Conservation (phyloP, 2,329 filamentous ascomycete genomes). For the Amesomyces nigricolor region DNA sequence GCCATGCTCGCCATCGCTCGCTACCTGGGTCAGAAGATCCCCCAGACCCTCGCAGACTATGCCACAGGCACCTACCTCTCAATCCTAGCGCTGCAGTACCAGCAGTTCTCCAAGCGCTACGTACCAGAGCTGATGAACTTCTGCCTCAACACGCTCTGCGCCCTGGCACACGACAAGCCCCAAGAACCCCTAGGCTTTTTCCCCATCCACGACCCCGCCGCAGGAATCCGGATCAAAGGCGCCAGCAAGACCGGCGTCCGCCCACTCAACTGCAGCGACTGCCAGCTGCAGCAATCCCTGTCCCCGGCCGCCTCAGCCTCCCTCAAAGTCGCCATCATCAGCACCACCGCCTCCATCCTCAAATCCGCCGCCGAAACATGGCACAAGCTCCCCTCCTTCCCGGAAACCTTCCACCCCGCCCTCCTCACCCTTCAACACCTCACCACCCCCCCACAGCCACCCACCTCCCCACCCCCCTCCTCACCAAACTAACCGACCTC, state of each 20-base stretch:
- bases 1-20: conserved; percentile 78
- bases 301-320: conserved; percentile 31
- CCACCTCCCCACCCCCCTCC: conserved; percentile 44
- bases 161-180: conserved; percentile 54
- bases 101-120: conserved; percentile 76
- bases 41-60: conserved; percentile 60
- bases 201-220: conserved; percentile 53
- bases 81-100: conserved; percentile 75
- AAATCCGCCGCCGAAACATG: conserved; percentile 66
- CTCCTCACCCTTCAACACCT: conserved; percentile 57
- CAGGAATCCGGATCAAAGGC: conserved; percentile 45
- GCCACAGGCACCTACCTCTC: conserved; percentile 72
- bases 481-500: conserved; percentile 38
- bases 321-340: conserved; percentile 54
- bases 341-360: conserved; percentile 60
- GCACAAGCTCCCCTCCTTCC: conserved; percentile 66
- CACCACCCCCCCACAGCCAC: conserved; percentile 44
- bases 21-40: conserved; percentile 73
- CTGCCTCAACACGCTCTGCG: conserved; percentile 64
- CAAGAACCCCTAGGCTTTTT: conserved; percentile 49
- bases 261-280: conserved; percentile 56
- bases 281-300: conserved; percentile 31
- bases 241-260: conserved; percentile 39
- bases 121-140: conserved; percentile 86
- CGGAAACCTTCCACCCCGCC: conserved; percentile 69